Evolutionary conservation across 768 basidiomycete species (phyloP).

Genomic region (Leccinum fibrillosum): DNA sequence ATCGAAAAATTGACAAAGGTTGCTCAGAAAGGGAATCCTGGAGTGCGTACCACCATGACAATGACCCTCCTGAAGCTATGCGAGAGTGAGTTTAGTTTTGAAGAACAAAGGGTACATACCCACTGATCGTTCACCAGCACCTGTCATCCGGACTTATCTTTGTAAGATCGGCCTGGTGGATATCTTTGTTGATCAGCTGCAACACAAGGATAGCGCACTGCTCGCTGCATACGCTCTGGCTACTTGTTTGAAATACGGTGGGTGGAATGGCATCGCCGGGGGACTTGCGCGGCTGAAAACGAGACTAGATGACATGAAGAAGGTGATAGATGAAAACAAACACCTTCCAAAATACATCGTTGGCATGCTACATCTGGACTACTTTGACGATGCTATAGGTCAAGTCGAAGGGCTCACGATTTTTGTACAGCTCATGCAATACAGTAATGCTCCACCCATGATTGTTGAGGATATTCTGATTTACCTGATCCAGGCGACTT

Average conservation of each 20-base stretch:
- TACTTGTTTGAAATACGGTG: conserved; percentile 15
- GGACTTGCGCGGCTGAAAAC: not conserved
- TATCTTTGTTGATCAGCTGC: conserved; percentile 16
- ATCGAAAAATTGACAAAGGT: not conserved
- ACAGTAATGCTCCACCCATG: conserved; percentile 8
- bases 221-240: conserved; percentile 22
- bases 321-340: conserved; percentile 1
- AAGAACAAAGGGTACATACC: not conserved
- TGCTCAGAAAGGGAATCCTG: not conserved
- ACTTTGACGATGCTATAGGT: conserved; percentile 26
- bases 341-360: conserved; percentile 17
- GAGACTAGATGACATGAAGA: conserved; percentile 11
- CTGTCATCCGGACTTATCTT: not conserved
- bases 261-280: not conserved
- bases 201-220: conserved; percentile 13
- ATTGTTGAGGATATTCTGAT: not conserved
- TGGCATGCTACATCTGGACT: conserved; percentile 22
- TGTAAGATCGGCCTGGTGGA: conserved; percentile 4
- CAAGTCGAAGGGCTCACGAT: conserved; percentile 25
- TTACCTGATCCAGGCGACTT: conserved; percentile 7
- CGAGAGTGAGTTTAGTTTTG: conserved; percentile 12
- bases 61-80: conserved; percentile 23
- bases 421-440: conserved; percentile 19
- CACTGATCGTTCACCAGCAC: not conserved
- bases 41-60: conserved; percentile 22